These are phyloP conservation scores for Alternaria burnsii DNA, from an alignment of 2,329 filamentous ascomycete genomes.

Conservation along the genomic window DNA sequence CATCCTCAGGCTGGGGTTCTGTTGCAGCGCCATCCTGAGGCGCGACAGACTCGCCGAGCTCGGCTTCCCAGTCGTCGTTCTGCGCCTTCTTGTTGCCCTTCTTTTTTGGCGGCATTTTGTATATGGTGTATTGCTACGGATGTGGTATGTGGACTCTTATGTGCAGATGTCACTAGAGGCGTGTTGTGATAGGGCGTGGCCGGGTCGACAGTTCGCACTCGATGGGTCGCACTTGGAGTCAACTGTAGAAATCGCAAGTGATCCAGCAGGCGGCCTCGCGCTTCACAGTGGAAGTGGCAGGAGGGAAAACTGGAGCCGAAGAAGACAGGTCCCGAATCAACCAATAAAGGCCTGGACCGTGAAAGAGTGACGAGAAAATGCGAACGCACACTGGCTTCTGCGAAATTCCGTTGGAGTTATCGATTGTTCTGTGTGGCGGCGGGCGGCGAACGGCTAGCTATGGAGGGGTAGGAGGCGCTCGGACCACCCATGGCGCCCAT, in stretches of 20 bases:
- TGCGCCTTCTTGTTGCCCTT: constrained; percentile 88
- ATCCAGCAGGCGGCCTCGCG: constrained; percentile 1
- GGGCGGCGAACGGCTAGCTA: constrained; percentile 14
- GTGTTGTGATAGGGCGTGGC: constrained; percentile 15
- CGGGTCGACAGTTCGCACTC: constrained; percentile 15
- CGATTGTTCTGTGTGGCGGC: constrained; percentile 28
- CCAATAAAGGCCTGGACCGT: constrained; percentile 38
- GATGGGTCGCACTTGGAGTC: neutral
- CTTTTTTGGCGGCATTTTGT: constrained; percentile 89
- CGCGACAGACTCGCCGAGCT: constrained; percentile 80
- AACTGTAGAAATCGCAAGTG: constrained; percentile 3
- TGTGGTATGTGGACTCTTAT: neutral
- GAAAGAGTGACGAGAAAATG: constrained; percentile 35
- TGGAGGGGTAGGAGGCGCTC: constrained; percentile 23
- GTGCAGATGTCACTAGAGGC: constrained; percentile 8
- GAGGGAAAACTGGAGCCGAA: constrained; percentile 18
- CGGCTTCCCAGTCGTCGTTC: constrained; percentile 95
- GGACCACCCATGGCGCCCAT: constrained; percentile 4
- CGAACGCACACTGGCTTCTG: constrained; percentile 30
- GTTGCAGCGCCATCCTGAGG: constrained; percentile 62
- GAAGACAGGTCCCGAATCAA: constrained; percentile 30
- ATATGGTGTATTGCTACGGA: constrained; percentile 1
- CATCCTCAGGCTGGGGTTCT: constrained; percentile 37
- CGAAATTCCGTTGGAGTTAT: constrained; percentile 35
- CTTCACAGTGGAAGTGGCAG: constrained; percentile 2